Evolutionary conservation across 2,329 filamentous ascomycete species (phyloP).

Genomic region (Pseudogymnoascus verrucosus): DNA sequence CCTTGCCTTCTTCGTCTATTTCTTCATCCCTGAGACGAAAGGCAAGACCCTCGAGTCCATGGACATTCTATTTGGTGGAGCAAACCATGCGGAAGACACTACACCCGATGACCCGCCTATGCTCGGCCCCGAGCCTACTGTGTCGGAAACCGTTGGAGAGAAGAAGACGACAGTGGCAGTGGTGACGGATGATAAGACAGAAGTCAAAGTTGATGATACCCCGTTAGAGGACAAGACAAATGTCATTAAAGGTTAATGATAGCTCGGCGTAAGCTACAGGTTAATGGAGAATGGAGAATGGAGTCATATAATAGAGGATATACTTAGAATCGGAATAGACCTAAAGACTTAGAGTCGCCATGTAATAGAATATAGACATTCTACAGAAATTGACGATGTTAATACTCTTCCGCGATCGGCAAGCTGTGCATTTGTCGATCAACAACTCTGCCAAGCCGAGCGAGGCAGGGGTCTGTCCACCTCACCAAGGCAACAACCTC

Average conservation of each 20-base stretch:
- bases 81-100: neutral
- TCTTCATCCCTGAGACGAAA: slow-evolving; percentile 27
- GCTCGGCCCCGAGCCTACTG: neutral
- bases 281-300: neutral
- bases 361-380: neutral
- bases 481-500: neutral
- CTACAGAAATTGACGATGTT: neutral
- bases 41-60: slow-evolving; percentile 19
- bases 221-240: neutral
- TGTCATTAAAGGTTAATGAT: neutral
- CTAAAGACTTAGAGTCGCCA: neutral
- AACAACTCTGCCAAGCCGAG: neutral
- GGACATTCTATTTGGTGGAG: slow-evolving; percentile 26
- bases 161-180: neutral
- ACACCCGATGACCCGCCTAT: neutral
- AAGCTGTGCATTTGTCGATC: neutral
- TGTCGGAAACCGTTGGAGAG: neutral
- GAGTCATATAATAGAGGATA: slow-evolving; percentile 6
- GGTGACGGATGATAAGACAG: neutral
- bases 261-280: neutral
- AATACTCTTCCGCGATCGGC: neutral
- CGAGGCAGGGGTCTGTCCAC: neutral
- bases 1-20: slow-evolving; percentile 27
- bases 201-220: neutral
- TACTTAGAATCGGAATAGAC: neutral